These are phyloP conservation scores for Mariannaea elegans DNA, from an alignment of 2,329 filamentous ascomycete genomes.

Conservation along the genomic window DNA sequence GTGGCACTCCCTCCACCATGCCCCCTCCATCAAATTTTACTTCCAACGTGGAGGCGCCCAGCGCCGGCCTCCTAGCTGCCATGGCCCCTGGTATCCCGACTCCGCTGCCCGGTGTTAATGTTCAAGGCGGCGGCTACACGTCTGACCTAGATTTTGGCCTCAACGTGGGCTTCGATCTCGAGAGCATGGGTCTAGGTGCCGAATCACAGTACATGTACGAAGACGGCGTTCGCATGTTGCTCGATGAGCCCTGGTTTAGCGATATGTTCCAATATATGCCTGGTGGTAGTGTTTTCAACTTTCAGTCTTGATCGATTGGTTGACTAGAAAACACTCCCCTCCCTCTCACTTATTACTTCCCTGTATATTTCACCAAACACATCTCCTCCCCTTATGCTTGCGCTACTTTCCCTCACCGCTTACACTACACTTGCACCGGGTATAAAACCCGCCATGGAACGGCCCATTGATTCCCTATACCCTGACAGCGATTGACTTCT, in stretches of 20 bases:
- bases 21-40: slow-evolving; percentile 19
- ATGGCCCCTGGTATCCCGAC: slow-evolving; percentile 39
- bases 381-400: background rate
- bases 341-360: background rate
- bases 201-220: slow-evolving; percentile 42
- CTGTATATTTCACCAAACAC: background rate
- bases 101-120: slow-evolving; percentile 19
- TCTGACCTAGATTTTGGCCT: slow-evolving; percentile 35
- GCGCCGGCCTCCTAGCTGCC: slow-evolving; percentile 36
- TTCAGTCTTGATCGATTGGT: slow-evolving; percentile 28
- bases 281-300: slow-evolving; percentile 46
- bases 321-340: background rate
- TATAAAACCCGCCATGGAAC: too few relatives aligned
- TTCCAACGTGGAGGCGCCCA: slow-evolving; percentile 26
- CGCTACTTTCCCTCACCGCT: background rate
- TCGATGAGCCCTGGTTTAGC: slow-evolving; percentile 53
- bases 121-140: slow-evolving; percentile 22
- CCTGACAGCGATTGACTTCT: background rate
- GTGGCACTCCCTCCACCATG: slow-evolving; percentile 5
- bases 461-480: background rate
- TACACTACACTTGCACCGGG: background rate
- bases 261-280: slow-evolving; percentile 49
- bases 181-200: slow-evolving; percentile 39
- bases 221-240: slow-evolving; percentile 47
- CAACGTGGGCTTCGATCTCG: slow-evolving; percentile 42